Evolutionary conservation across 164 flowering plant genomes (phyloP).

Genomic region (Echeveria elegans): DNA sequence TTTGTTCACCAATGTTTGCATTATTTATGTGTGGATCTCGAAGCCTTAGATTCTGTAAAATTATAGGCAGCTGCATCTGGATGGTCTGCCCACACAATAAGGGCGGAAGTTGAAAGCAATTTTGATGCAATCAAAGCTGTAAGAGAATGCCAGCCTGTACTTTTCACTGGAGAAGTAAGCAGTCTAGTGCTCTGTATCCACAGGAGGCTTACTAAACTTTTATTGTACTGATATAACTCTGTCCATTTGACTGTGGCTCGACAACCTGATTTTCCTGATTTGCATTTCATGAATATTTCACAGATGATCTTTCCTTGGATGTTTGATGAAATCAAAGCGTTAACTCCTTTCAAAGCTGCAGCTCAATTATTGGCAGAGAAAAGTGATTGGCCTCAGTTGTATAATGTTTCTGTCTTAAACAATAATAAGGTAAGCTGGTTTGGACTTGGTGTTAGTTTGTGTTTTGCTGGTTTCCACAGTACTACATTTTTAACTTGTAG

Average conservation of each 20-base stretch:
- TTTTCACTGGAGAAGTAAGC: constrained; percentile 91
- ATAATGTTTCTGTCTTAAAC: constrained; percentile 40
- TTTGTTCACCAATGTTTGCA: background rate
- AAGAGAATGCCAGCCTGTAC: constrained; percentile 65
- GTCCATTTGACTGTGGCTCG: background rate
- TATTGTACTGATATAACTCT: background rate
- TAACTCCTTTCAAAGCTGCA: constrained; percentile 65
- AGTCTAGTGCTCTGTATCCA: background rate
- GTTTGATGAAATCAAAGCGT: constrained; percentile 81
- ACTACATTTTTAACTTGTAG: background rate
- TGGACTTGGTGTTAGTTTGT: background rate
- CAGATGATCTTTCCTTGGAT: constrained; percentile 99
- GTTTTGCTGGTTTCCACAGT: background rate
- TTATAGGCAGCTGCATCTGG: constrained; percentile 68
- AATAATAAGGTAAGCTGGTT: constrained; percentile 61
- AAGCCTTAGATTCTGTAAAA: constrained; percentile 9
- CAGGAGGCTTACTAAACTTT: background rate
- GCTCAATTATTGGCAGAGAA: constrained; percentile 71
- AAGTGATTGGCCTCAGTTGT: constrained; percentile 79
- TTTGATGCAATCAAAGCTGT: constrained; percentile 75
- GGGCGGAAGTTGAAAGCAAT: constrained; percentile 34
- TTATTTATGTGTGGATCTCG: background rate
- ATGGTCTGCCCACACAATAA: constrained; percentile 84
- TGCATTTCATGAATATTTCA: constrained; percentile 30
- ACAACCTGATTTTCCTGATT: constrained; percentile 8